Evolutionary conservation across 1,284 basidiomycete species (phyloP), one percentile per base, ranked within the genome.

Genomic region (Trichosporon ovoides): DNA sequence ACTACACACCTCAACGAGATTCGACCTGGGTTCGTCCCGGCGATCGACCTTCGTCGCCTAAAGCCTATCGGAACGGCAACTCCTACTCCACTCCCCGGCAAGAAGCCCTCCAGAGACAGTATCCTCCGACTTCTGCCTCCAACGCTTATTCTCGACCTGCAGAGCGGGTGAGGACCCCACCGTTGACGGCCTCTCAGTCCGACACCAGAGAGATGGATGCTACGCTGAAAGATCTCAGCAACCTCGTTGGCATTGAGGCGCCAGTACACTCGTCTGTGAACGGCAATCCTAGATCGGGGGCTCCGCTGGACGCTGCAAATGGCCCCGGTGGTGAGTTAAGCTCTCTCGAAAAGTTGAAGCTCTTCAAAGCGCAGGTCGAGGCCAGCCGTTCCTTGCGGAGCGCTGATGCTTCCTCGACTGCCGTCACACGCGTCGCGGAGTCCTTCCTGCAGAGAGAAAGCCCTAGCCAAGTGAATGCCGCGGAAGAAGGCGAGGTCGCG

Each of bases 271-370:
- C n/a, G 22, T 2, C 43, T n/a, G 24, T 14, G 5, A 46, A 16
- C 24, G 12, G 40, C 40, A 16, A 13, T 7, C 9, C 43, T 5
- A 12, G 12, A 12, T 14, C 12, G 12, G n/a, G 43, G 10, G 43
- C 43, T 24, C 14, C 22, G 24, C 7, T 12, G 28, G 24, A 14
- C 24, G n/a, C 43, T 4, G 3, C 35, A 4, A 3, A 13, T 14
- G 16, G 43, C 43, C 43, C 43, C 24, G 22, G 18, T 4, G 51
- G 38, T 43, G 52, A 57, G 43, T 36, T 63, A 18, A 43, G 54
- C 33, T 60, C 62, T 37, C 59, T 63, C 22, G 63, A 64, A n/a
- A 58, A 58, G 48, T 58, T 64, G 38, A 55, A 52, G 34, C 57
- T 43, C 13, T 64, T 64, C 59, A 61, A 59, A 31, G 59, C 55